A percentile compares a stretch with the other conserved stretches of the same genome.
Evolutionary conservation across 2,329 filamentous ascomycete genomes (phyloP).

Genomic region (Ophiocordyceps australis): DNA sequence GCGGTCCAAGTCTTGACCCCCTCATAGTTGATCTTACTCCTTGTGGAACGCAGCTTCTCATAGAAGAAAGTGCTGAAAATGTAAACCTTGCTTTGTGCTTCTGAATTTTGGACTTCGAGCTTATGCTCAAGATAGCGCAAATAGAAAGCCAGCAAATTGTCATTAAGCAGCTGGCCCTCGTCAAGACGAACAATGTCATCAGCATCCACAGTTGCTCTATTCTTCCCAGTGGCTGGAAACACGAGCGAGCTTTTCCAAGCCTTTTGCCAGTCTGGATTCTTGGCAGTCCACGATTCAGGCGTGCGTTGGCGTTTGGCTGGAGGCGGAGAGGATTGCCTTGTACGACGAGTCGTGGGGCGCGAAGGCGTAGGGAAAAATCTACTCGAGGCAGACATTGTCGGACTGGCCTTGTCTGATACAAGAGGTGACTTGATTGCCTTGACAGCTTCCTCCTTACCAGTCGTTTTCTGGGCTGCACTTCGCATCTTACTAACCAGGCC

Average conservation of each 20-base stretch:
- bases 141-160: constrained; percentile 83
- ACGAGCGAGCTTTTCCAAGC: constrained; percentile 40
- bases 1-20: constrained; percentile 78
- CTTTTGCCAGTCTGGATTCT: constrained; percentile 30
- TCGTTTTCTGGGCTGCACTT: too few relatives aligned
- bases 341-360: too few relatives aligned
- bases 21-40: constrained; percentile 59
- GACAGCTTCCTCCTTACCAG: too few relatives aligned
- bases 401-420: too few relatives aligned
- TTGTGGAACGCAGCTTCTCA: constrained; percentile 48
- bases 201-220: constrained; percentile 47
- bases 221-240: constrained; percentile 38
- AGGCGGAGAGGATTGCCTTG: too few relatives aligned
- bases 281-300: constrained; percentile 26
- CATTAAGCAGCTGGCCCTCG: constrained; percentile 76
- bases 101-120: constrained; percentile 33
- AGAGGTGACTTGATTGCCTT: too few relatives aligned
- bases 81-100: constrained; percentile 49
- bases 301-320: constrained; percentile 3
- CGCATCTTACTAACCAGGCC: too few relatives aligned
- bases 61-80: constrained; percentile 94
- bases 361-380: too few relatives aligned
- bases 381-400: too few relatives aligned
- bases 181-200: constrained; percentile 63
- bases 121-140: constrained; percentile 52